Evolutionary conservation across 495 filamentous ascomycete species (phyloP).

Genomic region (Xylaria grammica): DNA sequence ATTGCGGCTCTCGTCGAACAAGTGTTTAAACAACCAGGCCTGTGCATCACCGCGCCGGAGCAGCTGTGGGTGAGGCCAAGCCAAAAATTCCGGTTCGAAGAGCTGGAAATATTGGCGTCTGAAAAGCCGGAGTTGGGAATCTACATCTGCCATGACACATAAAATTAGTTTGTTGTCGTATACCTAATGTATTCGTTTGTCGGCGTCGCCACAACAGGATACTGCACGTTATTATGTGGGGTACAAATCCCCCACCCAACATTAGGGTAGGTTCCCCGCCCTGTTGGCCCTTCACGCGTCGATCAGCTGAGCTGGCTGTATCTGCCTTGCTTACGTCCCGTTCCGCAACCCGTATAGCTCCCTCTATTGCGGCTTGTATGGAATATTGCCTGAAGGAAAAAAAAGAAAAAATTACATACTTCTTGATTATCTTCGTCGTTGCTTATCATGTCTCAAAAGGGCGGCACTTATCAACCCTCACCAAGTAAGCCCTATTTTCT

Average conservation of each 20-base stretch:
- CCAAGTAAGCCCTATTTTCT: not conserved
- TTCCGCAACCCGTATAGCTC: too few species aligned
- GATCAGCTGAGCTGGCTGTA: too few species aligned
- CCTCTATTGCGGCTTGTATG: too few species aligned
- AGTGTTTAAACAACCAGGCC: constrained; percentile 58
- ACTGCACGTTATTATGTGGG: not conserved
- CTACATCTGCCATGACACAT: constrained; percentile 24
- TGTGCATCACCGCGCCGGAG: constrained; percentile 64
- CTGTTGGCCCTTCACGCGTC: too few species aligned
- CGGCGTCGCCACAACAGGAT: not conserved
- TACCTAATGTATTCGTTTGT: not conserved
- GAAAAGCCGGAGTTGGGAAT: constrained; percentile 48
- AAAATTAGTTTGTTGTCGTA: not conserved
- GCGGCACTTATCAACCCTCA: not conserved
- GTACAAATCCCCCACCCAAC: not conserved
- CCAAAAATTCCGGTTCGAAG: constrained; percentile 52
- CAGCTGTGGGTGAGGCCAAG: constrained; percentile 57
- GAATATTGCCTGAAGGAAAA: too few species aligned
- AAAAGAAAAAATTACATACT: too few species aligned
- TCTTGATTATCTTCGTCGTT: not conserved
- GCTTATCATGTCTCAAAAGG: not conserved
- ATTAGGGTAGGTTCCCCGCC: constrained; percentile 15
- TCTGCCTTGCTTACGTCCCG: too few species aligned
- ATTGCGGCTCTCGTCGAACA: constrained; percentile 62
- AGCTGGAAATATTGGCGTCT: constrained; percentile 72